These are phyloP conservation scores for Oenanthe sinensis DNA, from an alignment of 129 eudicot genomes.

Conservation along the genomic window DNA sequence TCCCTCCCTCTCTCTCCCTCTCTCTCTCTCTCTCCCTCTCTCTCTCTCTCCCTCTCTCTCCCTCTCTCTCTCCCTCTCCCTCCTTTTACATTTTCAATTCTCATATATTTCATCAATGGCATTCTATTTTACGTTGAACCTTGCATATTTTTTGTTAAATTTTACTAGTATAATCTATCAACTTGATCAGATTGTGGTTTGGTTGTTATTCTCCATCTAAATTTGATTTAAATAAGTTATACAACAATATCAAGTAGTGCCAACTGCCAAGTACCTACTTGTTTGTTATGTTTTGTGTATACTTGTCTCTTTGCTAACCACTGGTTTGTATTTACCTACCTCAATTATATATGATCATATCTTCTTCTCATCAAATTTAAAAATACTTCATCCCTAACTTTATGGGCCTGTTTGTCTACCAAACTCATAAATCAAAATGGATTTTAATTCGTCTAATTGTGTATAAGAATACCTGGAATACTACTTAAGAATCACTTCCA, in stretches of 20 bases:
- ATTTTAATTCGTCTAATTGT: not conserved
- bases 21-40: not conserved
- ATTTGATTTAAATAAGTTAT: not conserved
- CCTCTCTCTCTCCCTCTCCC: not conserved
- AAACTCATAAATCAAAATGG: not conserved
- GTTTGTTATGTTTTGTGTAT: not conserved
- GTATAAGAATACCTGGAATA: not conserved
- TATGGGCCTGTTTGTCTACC: not conserved
- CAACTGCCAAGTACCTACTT: not conserved
- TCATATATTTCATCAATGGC: not conserved
- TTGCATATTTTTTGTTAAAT: no score
- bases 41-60: no score
- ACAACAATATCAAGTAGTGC: not conserved
- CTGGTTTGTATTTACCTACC: not conserved
- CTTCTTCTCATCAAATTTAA: not conserved
- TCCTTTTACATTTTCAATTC: not conserved
- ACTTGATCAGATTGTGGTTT: not conserved
- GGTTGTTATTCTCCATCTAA: not conserved
- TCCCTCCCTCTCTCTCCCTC: not conserved
- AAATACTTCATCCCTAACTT: not conserved
- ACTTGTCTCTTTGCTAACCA: not conserved
- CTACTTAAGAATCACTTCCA: not conserved
- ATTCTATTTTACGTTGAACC: not conserved
- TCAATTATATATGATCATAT: not conserved
- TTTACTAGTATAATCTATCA: no score